Evolutionary conservation across 116 monocot genomes (phyloP), one percentile per base, ranked within the genome.

Genomic region (Papilionanthe hybrid): DNA sequence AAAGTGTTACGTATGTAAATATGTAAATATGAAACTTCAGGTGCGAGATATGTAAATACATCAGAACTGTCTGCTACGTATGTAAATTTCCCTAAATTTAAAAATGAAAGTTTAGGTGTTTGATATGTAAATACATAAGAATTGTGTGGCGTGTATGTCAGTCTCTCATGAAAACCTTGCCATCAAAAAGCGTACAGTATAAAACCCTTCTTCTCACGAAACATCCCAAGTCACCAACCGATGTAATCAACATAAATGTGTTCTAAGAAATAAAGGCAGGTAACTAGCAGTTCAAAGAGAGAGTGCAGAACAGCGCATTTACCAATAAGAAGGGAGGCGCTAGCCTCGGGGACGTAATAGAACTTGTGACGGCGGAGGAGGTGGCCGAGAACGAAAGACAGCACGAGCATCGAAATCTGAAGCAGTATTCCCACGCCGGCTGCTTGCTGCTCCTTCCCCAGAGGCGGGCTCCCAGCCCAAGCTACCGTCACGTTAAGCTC

Each of bases 291-390:
- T 60, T 60, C 60, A 60, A 22, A 7, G 28, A 32, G 30, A 11
- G 13, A 11, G 9, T 32, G 69, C 25, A 15, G 13, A 69, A 13
- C 32, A 32, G 12, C 11, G 15, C 7, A 63, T 45, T 18, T 84
- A 98, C 97, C 97, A 76, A 98, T 98, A 12, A 98, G 86, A 50
- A 98, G 91, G 1, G 97, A 94, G 23, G 91, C 97, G 79, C 97
- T 94, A 81, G 97, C 97, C 79, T 98, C 97, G 55, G 94, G 97
- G 67, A 98, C 82, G 81, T 94, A 97, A 84, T 97, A 94, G 82
- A 97, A 88, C 82, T 81, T 89, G 78, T 85, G 91, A 60, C 94
- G 92, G 41, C 97, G 89, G 37, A 98, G 88, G 76, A 98, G 84
- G 81, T 98, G 97, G 22, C 97, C 93, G 6, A 98, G 58, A 25